phyloP scores from a whole-genome alignment of 148 eudicot species.

The Camellia japonica region DNA sequence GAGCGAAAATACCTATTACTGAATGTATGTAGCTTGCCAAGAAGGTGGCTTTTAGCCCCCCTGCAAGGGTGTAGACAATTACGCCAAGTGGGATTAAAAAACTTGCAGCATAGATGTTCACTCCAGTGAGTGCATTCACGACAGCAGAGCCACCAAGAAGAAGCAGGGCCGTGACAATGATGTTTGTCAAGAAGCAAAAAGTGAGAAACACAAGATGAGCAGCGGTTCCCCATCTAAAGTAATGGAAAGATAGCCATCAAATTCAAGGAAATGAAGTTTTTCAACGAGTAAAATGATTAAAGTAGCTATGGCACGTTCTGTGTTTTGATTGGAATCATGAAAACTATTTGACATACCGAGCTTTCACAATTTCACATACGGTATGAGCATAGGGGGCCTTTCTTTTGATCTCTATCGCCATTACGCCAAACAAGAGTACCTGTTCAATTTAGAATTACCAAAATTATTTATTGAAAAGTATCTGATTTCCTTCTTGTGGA shows the following conservation, averaged over 20 bases:
- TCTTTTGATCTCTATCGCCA: conserved; percentile 98
- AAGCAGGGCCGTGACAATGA: conserved; percentile 97
- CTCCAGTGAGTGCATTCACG: conserved; percentile 94
- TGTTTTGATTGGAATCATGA: too few species aligned
- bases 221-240: conserved; percentile 84
- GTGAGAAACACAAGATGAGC: conserved; percentile 81
- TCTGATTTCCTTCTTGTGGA: background rate
- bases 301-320: background rate
- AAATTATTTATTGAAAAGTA: background rate
- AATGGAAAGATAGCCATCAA: conserved; percentile 1
- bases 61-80: conserved; percentile 85
- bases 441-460: conserved; percentile 20
- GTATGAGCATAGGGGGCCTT: conserved; percentile 98
- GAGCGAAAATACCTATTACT: conserved; percentile 53
- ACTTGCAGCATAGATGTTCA: conserved; percentile 89
- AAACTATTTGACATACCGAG: conserved; percentile 43
- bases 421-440: conserved; percentile 89
- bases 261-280: background rate
- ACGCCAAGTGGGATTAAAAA: conserved; percentile 94
- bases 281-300: background rate
- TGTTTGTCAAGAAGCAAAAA: conserved; percentile 93
- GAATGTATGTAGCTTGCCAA: conserved; percentile 97
- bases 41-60: conserved; percentile 96
- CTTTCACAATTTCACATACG: conserved; percentile 93
- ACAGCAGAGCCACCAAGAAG: conserved; percentile 98